phyloP scores from a whole-genome alignment of 805 yeast genomes.

The Wickerhamiella brachini region DNA sequence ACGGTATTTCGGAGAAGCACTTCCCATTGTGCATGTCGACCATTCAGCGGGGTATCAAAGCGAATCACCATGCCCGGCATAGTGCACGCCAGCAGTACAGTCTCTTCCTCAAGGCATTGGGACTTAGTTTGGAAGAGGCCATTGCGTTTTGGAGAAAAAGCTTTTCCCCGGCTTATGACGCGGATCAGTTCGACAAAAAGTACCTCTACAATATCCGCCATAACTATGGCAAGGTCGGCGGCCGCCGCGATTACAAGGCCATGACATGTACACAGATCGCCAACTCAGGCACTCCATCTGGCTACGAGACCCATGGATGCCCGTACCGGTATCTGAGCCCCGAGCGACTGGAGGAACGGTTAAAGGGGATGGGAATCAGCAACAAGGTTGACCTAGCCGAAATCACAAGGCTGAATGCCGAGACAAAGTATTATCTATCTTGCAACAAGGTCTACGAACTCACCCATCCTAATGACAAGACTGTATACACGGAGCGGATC shows the following conservation, averaged over 20 bases:
- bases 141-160: slow-evolving; percentile 68
- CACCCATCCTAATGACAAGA: slow-evolving; percentile 32
- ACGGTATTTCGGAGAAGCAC: slow-evolving; percentile 38
- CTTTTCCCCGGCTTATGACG: slow-evolving; percentile 39
- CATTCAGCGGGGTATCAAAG: slow-evolving; percentile 46
- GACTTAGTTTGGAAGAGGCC: slow-evolving; percentile 78
- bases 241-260: slow-evolving; percentile 71
- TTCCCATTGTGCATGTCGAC: slow-evolving; percentile 73
- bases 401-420: slow-evolving; percentile 52
- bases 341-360: slow-evolving; percentile 45
- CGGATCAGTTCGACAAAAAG: slow-evolving; percentile 75
- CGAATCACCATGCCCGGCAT: slow-evolving; percentile 63
- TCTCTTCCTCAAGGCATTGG: slow-evolving; percentile 78
- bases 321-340: slow-evolving; percentile 68
- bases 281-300: slow-evolving; percentile 38
- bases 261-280: slow-evolving; percentile 72
- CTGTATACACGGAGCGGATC: slow-evolving; percentile 40
- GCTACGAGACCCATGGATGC: slow-evolving; percentile 70
- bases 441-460: slow-evolving; percentile 81
- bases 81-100: slow-evolving; percentile 77
- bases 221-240: slow-evolving; percentile 84
- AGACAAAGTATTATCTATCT: slow-evolving; percentile 67
- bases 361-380: slow-evolving; percentile 50
- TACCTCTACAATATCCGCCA: slow-evolving; percentile 82
- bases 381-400: slow-evolving; percentile 42